Conservation (phyloP, 2,329 filamentous ascomycete genomes). For the Aspergillus sp. region DNA sequence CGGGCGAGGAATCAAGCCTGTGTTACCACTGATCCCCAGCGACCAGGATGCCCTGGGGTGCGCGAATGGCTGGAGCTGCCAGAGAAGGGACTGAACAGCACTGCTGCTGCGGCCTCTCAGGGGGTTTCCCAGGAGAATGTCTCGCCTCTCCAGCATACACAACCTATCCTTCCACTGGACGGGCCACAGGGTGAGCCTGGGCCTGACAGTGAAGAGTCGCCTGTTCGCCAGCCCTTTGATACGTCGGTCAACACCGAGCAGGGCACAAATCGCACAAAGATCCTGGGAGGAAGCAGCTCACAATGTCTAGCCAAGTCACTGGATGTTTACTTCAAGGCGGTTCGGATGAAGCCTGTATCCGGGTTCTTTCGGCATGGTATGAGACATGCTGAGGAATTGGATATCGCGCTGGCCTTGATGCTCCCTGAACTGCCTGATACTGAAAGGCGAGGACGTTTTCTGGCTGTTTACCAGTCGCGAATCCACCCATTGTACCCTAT, state of each 20-base stretch:
- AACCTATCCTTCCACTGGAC: too few species aligned
- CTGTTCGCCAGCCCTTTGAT: constrained; percentile 16
- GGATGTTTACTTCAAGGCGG: constrained; percentile 17
- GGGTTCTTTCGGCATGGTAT: constrained; percentile 15
- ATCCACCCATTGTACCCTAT: constrained; percentile 16
- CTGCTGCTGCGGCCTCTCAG: neutral
- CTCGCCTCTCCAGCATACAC: too few species aligned
- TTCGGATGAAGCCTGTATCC: constrained; percentile 12
- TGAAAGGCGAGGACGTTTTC: neutral
- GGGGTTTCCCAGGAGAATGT: too few species aligned
- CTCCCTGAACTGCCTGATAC: constrained; percentile 9
- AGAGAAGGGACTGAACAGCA: neutral
- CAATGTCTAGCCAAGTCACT: constrained; percentile 18
- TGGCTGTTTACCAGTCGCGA: constrained; percentile 1
- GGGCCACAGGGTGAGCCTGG: too few species aligned
- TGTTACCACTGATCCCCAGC: constrained; percentile 25
- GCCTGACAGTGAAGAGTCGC: constrained; percentile 4
- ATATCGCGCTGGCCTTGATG: constrained; percentile 6
- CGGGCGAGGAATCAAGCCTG: constrained; percentile 22
- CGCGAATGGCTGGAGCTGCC: constrained; percentile 16
- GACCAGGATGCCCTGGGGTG: constrained; percentile 17
- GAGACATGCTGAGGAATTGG: constrained; percentile 16
- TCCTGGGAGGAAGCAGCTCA: constrained; percentile 17
- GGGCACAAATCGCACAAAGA: constrained; percentile 14
- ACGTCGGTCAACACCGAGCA: constrained; percentile 15